These are phyloP conservation scores for Helicostylum pulchrum DNA, from an alignment of 192 early-diverging fungal species.

Conservation along the genomic window DNA sequence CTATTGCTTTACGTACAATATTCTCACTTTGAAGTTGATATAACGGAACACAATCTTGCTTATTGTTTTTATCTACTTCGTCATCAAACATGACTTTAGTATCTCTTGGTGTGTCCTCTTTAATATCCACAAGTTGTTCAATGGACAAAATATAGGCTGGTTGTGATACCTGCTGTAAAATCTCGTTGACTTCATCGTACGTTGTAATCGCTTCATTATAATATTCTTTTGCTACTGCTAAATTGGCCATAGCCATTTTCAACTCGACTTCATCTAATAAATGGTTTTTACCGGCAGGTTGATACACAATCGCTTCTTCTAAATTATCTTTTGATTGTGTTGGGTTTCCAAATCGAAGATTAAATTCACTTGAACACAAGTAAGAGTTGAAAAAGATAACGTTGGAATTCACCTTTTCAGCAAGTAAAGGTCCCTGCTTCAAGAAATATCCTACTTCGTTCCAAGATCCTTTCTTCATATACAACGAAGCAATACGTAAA, in stretches of 20 bases:
- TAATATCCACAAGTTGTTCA: slow-evolving; percentile 43
- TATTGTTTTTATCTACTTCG: background rate
- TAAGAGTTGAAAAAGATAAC: slow-evolving; percentile 37
- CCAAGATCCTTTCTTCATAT: slow-evolving; percentile 55
- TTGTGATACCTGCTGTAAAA: slow-evolving; percentile 54
- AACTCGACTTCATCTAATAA: slow-evolving; percentile 19
- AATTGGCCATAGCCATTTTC: slow-evolving; percentile 50
- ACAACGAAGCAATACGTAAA: slow-evolving; percentile 46
- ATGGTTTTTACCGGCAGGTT: slow-evolving; percentile 10
- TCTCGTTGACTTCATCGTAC: slow-evolving; percentile 43
- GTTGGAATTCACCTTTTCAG: slow-evolving; percentile 38
- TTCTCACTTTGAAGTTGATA: background rate
- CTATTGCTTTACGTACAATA: background rate
- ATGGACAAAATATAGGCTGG: slow-evolving; percentile 46
- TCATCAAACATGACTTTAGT: slow-evolving; percentile 9
- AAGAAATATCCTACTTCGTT: slow-evolving; percentile 64
- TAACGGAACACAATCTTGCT: background rate
- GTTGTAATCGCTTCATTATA: slow-evolving; percentile 48
- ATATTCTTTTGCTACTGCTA: slow-evolving; percentile 36
- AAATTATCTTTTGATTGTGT: slow-evolving; percentile 29
- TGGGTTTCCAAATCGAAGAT: slow-evolving; percentile 45
- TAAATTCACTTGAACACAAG: slow-evolving; percentile 55
- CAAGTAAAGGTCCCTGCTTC: slow-evolving; percentile 53
- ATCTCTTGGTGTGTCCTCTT: background rate
- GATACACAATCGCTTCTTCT: slow-evolving; percentile 31